Percentiles rank a stretch among this genome's conserved stretches.
Evolutionary conservation across 2,329 filamentous ascomycete species (phyloP).

Genomic region (Cladosporium velox): DNA sequence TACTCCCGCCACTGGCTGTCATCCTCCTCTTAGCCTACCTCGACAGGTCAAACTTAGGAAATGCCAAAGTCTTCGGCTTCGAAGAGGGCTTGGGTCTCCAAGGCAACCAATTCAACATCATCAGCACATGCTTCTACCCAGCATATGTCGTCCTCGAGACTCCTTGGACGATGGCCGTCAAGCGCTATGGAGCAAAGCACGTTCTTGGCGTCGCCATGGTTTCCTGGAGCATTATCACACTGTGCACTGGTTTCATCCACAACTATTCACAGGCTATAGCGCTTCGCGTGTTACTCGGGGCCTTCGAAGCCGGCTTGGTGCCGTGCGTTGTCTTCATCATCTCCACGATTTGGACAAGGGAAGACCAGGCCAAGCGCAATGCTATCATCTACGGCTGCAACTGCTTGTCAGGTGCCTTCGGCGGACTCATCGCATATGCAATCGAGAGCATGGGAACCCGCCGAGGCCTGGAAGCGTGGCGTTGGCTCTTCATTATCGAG

Average conservation of each 20-base stretch:
- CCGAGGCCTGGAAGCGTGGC: slow-evolving; percentile 28
- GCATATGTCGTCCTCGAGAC: slow-evolving; percentile 27
- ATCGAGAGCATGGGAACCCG: slow-evolving; percentile 35
- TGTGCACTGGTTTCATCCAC: slow-evolving; percentile 37
- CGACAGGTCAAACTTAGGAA: slow-evolving; percentile 26
- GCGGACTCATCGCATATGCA: slow-evolving; percentile 33
- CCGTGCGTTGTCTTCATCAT: slow-evolving; percentile 35
- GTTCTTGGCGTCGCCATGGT: slow-evolving; percentile 29
- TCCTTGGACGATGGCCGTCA: slow-evolving; percentile 30
- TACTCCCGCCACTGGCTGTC: slow-evolving; percentile 26
- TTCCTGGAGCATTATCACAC: slow-evolving; percentile 32
- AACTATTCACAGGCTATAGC: slow-evolving; percentile 35
- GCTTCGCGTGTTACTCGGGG: slow-evolving; percentile 34
- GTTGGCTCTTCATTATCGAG: slow-evolving; percentile 29
- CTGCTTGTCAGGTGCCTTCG: slow-evolving; percentile 31
- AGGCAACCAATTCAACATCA: slow-evolving; percentile 28
- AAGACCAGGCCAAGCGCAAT: slow-evolving; percentile 33
- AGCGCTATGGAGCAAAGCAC: slow-evolving; percentile 29
- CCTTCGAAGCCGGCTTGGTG: slow-evolving; percentile 35
- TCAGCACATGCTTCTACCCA: slow-evolving; percentile 28
- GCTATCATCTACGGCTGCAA: slow-evolving; percentile 33
- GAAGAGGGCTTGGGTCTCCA: slow-evolving; percentile 25
- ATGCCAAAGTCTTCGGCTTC: slow-evolving; percentile 28
- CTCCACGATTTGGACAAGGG: slow-evolving; percentile 34
- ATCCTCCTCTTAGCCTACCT: slow-evolving; percentile 26